Evolutionary conservation across 306 rosid genomes (phyloP).

Genomic region (Inga laurina): DNA sequence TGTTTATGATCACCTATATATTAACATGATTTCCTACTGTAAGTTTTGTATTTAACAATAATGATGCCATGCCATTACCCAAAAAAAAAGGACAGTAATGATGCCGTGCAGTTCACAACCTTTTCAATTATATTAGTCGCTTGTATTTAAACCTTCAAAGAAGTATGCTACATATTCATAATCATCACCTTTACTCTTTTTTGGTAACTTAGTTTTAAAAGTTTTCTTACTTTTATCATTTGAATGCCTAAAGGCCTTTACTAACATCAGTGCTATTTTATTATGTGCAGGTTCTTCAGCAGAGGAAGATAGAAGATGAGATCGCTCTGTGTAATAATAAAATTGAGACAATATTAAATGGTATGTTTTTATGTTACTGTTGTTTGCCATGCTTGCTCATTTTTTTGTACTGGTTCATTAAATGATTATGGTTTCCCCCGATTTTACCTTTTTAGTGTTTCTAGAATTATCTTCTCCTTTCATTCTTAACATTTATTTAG

Average conservation of each 20-base stretch:
- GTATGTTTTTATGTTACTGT: constrained; percentile 37
- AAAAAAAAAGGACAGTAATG: not conserved
- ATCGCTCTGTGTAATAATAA: constrained; percentile 64
- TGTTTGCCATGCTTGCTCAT: constrained; percentile 20
- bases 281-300: constrained; percentile 64
- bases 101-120: not conserved
- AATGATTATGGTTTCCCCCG: not conserved
- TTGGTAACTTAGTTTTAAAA: not conserved
- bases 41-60: not conserved
- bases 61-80: not conserved
- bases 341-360: constrained; percentile 57
- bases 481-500: not conserved
- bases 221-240: constrained; percentile 14
- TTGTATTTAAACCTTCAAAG: constrained; percentile 14
- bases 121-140: not conserved
- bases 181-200: constrained; percentile 8
- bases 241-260: constrained; percentile 17
- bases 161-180: not conserved
- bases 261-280: constrained; percentile 31
- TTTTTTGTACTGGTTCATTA: constrained; percentile 21
- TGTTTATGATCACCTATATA: constrained; percentile 1
- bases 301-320: constrained; percentile 63
- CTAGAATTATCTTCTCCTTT: constrained; percentile 5
- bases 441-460: not conserved
- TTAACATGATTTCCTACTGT: constrained; percentile 10